A percentile compares a stretch with the other conserved stretches of the same genome.
Conservation (phyloP, 306 rosid species). For the Begonia loranthoides region DNA sequence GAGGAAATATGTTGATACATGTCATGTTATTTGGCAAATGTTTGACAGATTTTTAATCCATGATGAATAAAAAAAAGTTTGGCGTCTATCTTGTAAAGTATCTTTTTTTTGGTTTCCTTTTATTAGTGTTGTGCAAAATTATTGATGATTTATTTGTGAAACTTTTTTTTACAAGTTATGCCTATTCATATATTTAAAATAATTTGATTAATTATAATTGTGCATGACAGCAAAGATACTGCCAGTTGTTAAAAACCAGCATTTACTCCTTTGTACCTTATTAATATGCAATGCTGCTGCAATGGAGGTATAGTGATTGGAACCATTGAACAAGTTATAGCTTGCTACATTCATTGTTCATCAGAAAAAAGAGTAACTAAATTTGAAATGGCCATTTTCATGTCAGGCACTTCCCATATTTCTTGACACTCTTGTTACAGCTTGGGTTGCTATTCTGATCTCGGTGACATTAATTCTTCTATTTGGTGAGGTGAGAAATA, state of each 20-base stretch:
- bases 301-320: slow-evolving; percentile 58
- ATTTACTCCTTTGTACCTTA: slow-evolving; percentile 69
- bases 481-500: slow-evolving; percentile 72
- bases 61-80: no score
- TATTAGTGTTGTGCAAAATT: no score
- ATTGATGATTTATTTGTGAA: no score
- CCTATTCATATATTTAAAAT: no score
- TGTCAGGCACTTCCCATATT: slow-evolving; percentile 84
- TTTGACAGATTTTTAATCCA: no score
- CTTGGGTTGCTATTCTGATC: slow-evolving; percentile 75
- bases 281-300: slow-evolving; percentile 91
- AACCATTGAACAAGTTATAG: no score
- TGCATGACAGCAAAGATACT: slow-evolving; percentile 61
- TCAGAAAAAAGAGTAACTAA: not conserved
- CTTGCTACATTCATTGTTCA: no score
- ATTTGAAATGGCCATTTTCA: slow-evolving; percentile 13
- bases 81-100: no score
- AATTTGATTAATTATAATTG: not conserved
- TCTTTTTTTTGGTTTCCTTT: no score
- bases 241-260: slow-evolving; percentile 88
- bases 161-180: no score
- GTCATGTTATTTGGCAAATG: no score
- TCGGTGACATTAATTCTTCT: slow-evolving; percentile 93
- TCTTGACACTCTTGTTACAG: slow-evolving; percentile 58
- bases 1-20: no score